Conservation (phyloP, 768 basidiomycete species). For the Russula virescens region DNA sequence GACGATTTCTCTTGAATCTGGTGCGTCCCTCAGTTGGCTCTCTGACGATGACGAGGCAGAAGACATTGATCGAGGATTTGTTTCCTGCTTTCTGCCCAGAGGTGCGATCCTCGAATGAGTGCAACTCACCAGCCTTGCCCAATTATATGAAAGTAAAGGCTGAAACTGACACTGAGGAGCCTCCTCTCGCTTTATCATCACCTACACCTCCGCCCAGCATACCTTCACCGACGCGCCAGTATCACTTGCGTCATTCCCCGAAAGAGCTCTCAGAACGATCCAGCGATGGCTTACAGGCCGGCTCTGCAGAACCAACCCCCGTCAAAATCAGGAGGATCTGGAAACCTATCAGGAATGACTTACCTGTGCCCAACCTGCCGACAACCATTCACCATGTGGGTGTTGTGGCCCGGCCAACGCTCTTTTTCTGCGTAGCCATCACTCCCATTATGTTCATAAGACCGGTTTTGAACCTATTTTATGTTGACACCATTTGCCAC, state of each 20-base stretch:
- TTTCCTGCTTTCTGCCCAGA: background rate
- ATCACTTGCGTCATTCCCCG: background rate
- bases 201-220: background rate
- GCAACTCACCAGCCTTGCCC: background rate
- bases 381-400: too few species aligned
- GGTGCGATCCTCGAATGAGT: background rate
- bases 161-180: too few species aligned
- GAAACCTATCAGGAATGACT: constrained; percentile 16
- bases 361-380: too few species aligned
- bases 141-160: too few species aligned
- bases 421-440: too few species aligned
- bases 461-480: too few species aligned
- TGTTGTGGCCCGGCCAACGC: too few species aligned
- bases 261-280: background rate
- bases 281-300: background rate
- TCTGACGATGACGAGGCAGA: background rate
- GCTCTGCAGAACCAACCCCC: too few species aligned
- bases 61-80: background rate
- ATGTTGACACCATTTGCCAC: too few species aligned
- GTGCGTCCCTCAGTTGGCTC: background rate
- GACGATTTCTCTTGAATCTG: background rate
- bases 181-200: background rate
- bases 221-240: background rate
- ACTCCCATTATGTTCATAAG: too few species aligned
- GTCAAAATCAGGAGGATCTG: background rate